Base-by-base conservation (phyloP, 106 monocot genomes). In the Allium cepa region DNA sequence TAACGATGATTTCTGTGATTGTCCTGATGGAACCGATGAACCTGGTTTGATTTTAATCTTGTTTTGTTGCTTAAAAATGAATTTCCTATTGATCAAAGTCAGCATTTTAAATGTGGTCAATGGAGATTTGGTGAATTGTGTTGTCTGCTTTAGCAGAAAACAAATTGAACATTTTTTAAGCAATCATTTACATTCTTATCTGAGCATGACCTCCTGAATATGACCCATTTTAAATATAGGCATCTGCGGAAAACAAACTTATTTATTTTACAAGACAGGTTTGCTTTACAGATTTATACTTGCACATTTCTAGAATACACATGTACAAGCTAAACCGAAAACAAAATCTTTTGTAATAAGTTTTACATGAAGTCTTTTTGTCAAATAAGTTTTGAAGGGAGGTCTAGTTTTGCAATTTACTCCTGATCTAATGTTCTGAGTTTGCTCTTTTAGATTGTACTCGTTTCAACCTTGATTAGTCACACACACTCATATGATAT, bases 1-100 rank as follows among this genome's bases (percentile, higher is more conserved):
- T 75, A 97, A 92, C 78, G 96, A 97, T 57, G 88, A 75, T 8
- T 97, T 77, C 86, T 97, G 96, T 61, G 96, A 97, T 73, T 97
- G 92, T 62, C 67, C 85, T 53, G 96, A 97, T 58, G 96, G 96
- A 10, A 97, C 96, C 26, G 96, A 97, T 22, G 96, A 97, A 61
- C 92, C 96, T 14, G 96, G 96, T 96, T 9, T 15, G 46, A 27
- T 63, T 63, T n/a, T 22, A 22, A 22, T 10, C 22, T 61, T 61
- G 10, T 12, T 61, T 16, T 26, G 4, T 17, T 26, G 10, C 13
- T 16, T 58, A 58, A n/a, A 7, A 58, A 7, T 58, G 8, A 15
- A 16, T 58, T 14, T 16, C 12, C 18, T 16, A 58, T 58, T 58
- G 18, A 1, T n/a, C 15, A n/a, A 18, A n/a, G 15, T 16, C 15